Base-by-base conservation (phyloP, 176 grass and related monocot species). In the Zizania latifolia region DNA sequence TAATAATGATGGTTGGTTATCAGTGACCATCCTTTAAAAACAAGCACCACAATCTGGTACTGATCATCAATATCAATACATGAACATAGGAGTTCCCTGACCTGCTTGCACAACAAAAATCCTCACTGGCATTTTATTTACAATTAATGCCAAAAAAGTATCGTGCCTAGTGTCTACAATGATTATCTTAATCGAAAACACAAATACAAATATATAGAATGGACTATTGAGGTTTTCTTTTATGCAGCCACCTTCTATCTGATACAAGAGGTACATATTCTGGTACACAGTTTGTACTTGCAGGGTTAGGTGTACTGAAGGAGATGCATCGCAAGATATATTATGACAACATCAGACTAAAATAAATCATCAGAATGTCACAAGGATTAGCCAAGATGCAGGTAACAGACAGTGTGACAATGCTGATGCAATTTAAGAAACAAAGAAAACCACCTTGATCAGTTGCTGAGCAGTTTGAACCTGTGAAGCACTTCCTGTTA, bases 401-500 rank as follows among this genome's bases (percentile, higher is more conserved):
- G 50, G 4, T 62, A 33, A 39, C 17, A 51, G 32, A 45, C 10
- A 65, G 8, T 4, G 16, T 4, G 27, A 62, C 30, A 71, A 54
- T 38, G 66, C 29, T 55, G 30, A 78, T 78, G 28, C 12, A 57
- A 33, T 70, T 59, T 74, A 58, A 62, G 19, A 60, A 5, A 62
- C 37, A 41, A 83, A 45, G 44, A 65, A 75, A 19, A 50, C 30
- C 71, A 78, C 95, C 95, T 98, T 93, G 62, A 98, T 88, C 84
- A 98, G 71, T 72, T 98, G 95, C 85, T 94, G 95, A 65, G 95
- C 95, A 86, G 92, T 88, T 67, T 94, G 95, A 79, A 99, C 85
- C 84, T 99, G 95, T 61, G 95, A 71, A 16, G 70, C 83, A 48
- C 59, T 99, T 26, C 95, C 95, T 57, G 68, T 75, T 44, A 99